Conservation (phyloP, 306 rosid genomes). For the Boehmeria nivea region DNA sequence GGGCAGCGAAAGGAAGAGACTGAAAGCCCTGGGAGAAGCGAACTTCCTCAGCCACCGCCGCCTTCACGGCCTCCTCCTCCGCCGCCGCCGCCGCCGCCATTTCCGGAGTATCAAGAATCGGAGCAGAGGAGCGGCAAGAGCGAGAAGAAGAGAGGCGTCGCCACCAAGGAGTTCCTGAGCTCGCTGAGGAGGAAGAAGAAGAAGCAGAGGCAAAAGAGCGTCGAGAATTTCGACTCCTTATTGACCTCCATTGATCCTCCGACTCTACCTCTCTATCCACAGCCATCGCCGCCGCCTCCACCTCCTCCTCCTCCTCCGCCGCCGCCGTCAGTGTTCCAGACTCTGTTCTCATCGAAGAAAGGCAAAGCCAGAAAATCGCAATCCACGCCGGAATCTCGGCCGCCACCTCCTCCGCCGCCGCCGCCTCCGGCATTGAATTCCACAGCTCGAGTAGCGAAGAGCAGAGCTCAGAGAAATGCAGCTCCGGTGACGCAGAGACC, state of each 20-base stretch:
- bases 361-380: slow-evolving; percentile 34
- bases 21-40: slow-evolving; percentile 6
- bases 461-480: slow-evolving; percentile 32
- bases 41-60: neutral
- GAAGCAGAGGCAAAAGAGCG: slow-evolving; percentile 51
- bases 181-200: slow-evolving; percentile 48
- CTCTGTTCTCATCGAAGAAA: slow-evolving; percentile 47
- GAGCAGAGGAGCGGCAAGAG: slow-evolving; percentile 31
- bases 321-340: slow-evolving; percentile 43
- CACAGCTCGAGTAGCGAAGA: neutral
- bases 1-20: slow-evolving; percentile 22
- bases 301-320: slow-evolving; percentile 34
- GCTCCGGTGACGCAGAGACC: slow-evolving; percentile 21
- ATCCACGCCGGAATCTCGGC: slow-evolving; percentile 14
- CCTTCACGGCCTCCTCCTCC: slow-evolving; percentile 15
- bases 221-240: slow-evolving; percentile 48
- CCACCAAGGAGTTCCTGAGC: slow-evolving; percentile 52
- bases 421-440: slow-evolving; percentile 8
- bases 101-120: slow-evolving; percentile 1
- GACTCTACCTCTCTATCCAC: slow-evolving; percentile 16
- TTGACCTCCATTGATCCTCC: slow-evolving; percentile 23
- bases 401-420: slow-evolving; percentile 13
- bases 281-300: slow-evolving; percentile 35
- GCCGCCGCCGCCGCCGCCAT: slow-evolving; percentile 11
- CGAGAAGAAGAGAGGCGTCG: slow-evolving; percentile 40